phyloP scores from a whole-genome alignment of 371 early-diverging fungal species.

The Mortierella sp. region DNA sequence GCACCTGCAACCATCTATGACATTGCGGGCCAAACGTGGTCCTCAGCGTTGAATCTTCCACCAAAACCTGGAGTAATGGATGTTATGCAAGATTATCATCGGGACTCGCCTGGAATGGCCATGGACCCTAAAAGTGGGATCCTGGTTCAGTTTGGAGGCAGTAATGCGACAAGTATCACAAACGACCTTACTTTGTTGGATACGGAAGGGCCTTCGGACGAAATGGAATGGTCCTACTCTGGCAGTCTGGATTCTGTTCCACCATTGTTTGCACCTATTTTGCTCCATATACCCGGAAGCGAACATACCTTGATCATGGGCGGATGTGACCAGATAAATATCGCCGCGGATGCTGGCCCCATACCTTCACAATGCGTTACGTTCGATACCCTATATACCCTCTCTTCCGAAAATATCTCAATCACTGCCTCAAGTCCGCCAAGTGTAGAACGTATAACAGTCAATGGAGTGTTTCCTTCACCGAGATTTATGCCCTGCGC shows the following conservation, averaged over 20 bases:
- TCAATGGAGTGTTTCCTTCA: slow-evolving; percentile 17
- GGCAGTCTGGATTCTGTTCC: slow-evolving; percentile 26
- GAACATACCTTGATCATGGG: slow-evolving; percentile 43
- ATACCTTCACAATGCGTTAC: slow-evolving; percentile 25
- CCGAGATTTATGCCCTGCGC: slow-evolving; percentile 36
- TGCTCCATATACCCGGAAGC: slow-evolving; percentile 18
- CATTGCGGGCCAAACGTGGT: slow-evolving; percentile 15
- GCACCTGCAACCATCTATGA: slow-evolving; percentile 34
- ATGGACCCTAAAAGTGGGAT: slow-evolving; percentile 16
- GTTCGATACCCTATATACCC: slow-evolving; percentile 42
- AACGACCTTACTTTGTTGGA: slow-evolving; percentile 33
- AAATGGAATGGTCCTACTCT: slow-evolving; percentile 26
- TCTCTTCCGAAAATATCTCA: slow-evolving; percentile 18
- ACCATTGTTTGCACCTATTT: slow-evolving; percentile 27
- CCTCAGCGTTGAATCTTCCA: slow-evolving; percentile 13
- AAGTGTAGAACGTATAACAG: background rate
- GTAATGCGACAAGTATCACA: slow-evolving; percentile 17
- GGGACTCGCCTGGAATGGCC: slow-evolving; percentile 30
- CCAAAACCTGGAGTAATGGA: slow-evolving; percentile 1
- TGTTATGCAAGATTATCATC: slow-evolving; percentile 18
- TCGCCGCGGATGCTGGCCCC: background rate
- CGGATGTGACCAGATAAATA: slow-evolving; percentile 37
- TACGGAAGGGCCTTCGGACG: slow-evolving; percentile 4
- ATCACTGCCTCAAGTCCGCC: slow-evolving; percentile 3
- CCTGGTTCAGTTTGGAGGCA: slow-evolving; percentile 43